A percentile compares a stretch with the other conserved stretches of the same genome.
These are phyloP conservation scores for Amauroascus verrucosus DNA, from an alignment of 2,329 filamentous ascomycete species.

Conservation along the genomic window DNA sequence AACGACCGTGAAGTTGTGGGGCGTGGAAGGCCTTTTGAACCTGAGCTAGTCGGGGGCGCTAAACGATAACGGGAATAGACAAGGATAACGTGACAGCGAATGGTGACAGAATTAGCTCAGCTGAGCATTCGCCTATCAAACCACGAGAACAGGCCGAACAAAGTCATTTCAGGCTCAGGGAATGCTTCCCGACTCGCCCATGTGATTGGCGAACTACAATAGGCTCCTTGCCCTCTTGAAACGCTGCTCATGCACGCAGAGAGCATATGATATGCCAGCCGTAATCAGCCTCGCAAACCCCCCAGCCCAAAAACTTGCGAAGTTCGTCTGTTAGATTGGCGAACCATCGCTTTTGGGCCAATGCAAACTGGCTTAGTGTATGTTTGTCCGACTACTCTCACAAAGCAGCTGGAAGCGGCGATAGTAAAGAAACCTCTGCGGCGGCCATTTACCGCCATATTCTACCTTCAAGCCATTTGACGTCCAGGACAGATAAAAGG, in stretches of 20 bases:
- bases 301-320: background rate
- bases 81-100: conserved; percentile 29
- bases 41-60: conserved; percentile 23
- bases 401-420: background rate
- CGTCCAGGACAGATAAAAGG: background rate
- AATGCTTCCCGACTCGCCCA: background rate
- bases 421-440: background rate
- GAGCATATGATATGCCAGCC: background rate
- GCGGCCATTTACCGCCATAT: background rate
- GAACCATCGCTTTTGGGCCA: background rate
- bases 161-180: background rate
- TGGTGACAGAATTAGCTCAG: conserved; percentile 9
- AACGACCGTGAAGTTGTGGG: conserved; percentile 16
- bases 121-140: conserved; percentile 3
- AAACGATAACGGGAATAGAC: conserved; percentile 9
- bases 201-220: conserved; percentile 3
- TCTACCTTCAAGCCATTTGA: background rate
- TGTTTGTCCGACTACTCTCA: background rate
- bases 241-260: background rate
- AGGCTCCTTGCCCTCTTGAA: background rate
- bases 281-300: background rate
- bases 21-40: conserved; percentile 31
- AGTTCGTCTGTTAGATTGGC: background rate
- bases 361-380: background rate
- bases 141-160: conserved; percentile 1